These are phyloP conservation scores for Penicillium sp. DNA, from an alignment of 2,329 filamentous ascomycete genomes.

Conservation along the genomic window DNA sequence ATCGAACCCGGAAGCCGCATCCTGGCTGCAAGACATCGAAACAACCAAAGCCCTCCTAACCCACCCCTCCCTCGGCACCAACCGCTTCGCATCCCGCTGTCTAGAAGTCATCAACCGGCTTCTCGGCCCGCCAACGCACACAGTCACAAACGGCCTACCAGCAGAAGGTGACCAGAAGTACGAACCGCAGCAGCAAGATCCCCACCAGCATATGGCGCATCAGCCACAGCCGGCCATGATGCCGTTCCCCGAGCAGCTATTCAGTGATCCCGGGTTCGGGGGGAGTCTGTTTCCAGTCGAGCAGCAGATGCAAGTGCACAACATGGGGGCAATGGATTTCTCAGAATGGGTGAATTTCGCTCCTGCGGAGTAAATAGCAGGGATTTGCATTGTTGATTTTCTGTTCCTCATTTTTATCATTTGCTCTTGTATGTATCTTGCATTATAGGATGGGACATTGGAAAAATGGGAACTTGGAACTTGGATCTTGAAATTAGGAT, in stretches of 20 bases:
- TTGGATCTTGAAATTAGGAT: background rate
- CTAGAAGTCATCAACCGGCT: slow-evolving; percentile 42
- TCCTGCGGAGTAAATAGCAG: slow-evolving; percentile 19
- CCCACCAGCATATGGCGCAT: slow-evolving; percentile 14
- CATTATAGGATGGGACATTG: slow-evolving; percentile 5
- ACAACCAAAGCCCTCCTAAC: slow-evolving; percentile 42
- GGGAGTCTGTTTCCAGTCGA: slow-evolving; percentile 36
- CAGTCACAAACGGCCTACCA: background rate
- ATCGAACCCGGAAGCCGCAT: slow-evolving; percentile 35
- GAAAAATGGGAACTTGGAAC: background rate
- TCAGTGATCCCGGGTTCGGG: slow-evolving; percentile 36
- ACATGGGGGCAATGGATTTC: slow-evolving; percentile 37
- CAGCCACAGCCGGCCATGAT: slow-evolving; percentile 32
- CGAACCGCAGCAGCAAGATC: slow-evolving; percentile 9
- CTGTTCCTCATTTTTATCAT: background rate
- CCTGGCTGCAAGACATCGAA: slow-evolving; percentile 42
- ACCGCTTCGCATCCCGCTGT: slow-evolving; percentile 41
- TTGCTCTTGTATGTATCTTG: background rate
- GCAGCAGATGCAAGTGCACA: slow-evolving; percentile 29
- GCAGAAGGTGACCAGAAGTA: background rate
- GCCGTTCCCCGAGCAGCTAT: slow-evolving; percentile 40
- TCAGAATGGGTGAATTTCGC: slow-evolving; percentile 43
- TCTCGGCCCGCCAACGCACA: slow-evolving; percentile 31
- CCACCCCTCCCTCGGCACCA: slow-evolving; percentile 40
- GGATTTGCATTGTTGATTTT: background rate